Evolutionary conservation across 2,329 filamentous ascomycete genomes (phyloP).

Genomic region (Monosporascus ibericus): DNA sequence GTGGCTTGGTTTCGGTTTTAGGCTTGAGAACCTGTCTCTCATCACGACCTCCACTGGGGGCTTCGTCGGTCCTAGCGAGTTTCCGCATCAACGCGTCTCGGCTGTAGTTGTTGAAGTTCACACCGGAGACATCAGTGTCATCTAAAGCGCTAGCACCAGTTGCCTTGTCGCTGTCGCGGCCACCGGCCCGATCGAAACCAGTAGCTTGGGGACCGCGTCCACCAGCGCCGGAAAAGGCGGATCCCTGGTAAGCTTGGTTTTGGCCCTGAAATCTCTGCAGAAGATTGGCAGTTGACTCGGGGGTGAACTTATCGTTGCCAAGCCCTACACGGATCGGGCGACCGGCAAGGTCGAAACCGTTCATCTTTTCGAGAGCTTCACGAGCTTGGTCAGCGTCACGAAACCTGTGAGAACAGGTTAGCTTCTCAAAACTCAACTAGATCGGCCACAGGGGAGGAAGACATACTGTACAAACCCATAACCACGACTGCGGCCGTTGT

Average conservation of each 20-base stretch:
- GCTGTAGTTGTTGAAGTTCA: constrained; percentile 99
- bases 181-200: constrained; percentile 85
- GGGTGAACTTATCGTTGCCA: constrained; percentile 99
- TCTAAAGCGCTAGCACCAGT: constrained; percentile 91
- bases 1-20: constrained; percentile 70
- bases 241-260: constrained; percentile 76
- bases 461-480: constrained; percentile 99
- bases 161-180: constrained; percentile 82
- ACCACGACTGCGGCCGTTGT: constrained; percentile 80
- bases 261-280: constrained; percentile 86
- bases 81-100: constrained; percentile 98
- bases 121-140: constrained; percentile 93
- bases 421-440: constrained; percentile 8
- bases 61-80: constrained; percentile 90
- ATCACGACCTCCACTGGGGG: constrained; percentile 55
- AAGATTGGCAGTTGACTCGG: constrained; percentile 89
- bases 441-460: not conserved
- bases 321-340: constrained; percentile 97
- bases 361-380: constrained; percentile 97
- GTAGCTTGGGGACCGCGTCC: constrained; percentile 80
- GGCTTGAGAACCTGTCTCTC: constrained; percentile 70
- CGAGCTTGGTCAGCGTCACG: constrained; percentile 85
- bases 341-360: constrained; percentile 95
- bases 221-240: constrained; percentile 83
- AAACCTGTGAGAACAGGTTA: constrained; percentile 57